phyloP scores from a whole-genome alignment of 495 filamentous ascomycete species.

The Parachaetomium inaequale region DNA sequence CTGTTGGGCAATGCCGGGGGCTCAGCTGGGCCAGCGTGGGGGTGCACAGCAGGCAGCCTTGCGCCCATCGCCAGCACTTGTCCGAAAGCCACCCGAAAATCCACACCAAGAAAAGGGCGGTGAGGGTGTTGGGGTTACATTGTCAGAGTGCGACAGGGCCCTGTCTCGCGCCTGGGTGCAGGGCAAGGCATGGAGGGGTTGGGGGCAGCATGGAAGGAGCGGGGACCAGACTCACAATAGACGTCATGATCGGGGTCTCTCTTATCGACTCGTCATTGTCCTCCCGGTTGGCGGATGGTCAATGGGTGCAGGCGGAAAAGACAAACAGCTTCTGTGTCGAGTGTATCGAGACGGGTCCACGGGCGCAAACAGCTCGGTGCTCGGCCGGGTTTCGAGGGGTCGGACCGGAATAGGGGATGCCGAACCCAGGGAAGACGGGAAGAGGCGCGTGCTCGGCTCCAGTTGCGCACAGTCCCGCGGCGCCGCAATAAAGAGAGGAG shows the following conservation, averaged over 20 bases:
- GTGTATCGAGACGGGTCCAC: neutral
- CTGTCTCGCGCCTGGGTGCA: neutral
- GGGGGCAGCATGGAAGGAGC: neutral
- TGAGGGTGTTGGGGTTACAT: slow-evolving; percentile 20
- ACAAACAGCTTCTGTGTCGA: neutral
- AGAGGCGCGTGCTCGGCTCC: neutral
- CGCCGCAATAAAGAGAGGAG: neutral
- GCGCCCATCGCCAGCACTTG: neutral
- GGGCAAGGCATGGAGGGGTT: neutral
- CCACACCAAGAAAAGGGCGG: slow-evolving; percentile 15
- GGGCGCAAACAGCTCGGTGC: neutral
- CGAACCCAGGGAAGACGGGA: neutral
- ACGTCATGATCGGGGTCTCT: slow-evolving; percentile 38
- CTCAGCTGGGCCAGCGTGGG: slow-evolving; percentile 14
- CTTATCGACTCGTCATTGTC: slow-evolving; percentile 19
- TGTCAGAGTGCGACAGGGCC: slow-evolving; percentile 8
- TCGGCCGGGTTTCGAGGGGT: neutral
- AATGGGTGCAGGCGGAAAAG: neutral
- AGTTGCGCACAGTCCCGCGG: neutral
- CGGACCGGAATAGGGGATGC: neutral
- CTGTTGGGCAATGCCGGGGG: slow-evolving; percentile 9
- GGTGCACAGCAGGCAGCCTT: slow-evolving; percentile 12
- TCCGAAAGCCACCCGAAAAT: no score
- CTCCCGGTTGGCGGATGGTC: neutral
- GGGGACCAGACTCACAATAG: slow-evolving; percentile 40